phyloP scores from a whole-genome alignment of 2,329 filamentous ascomycete genomes.

The Ophiostoma fasciatum region DNA sequence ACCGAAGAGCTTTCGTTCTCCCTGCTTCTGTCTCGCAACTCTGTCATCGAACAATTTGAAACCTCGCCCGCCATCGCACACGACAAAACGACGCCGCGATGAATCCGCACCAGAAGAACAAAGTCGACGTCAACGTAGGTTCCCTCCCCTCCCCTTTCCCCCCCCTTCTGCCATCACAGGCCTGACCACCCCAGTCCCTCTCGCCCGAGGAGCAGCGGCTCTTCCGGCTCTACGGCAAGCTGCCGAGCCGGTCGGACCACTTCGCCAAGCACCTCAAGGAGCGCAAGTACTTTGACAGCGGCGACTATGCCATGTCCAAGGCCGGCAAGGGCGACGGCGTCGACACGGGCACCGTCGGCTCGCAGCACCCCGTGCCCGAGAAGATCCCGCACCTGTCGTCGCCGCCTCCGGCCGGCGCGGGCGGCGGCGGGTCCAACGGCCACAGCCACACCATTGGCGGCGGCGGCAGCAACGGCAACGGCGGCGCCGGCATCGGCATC shows the following conservation, averaged over 20 bases:
- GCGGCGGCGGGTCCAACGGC: conserved; percentile 16
- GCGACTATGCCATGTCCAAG: conserved; percentile 92
- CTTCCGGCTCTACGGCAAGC: conserved; percentile 94
- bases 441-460: conserved; percentile 15
- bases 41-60: no score
- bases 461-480: conserved; percentile 17
- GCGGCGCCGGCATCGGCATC: conserved; percentile 16
- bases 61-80: no score
- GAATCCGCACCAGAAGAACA: conserved; percentile 98
- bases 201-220: conserved; percentile 90
- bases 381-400: conserved; percentile 84
- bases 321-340: conserved; percentile 92
- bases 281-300: conserved; percentile 96
- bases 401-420: conserved; percentile 30
- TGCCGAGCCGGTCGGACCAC: conserved; percentile 89
- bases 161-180: neutral
- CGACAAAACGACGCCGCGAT: no score
- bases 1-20: no score
- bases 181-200: conserved; percentile 67
- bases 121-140: conserved; percentile 88
- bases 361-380: conserved; percentile 85
- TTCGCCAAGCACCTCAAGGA: conserved; percentile 98
- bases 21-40: no score
- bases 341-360: conserved; percentile 85
- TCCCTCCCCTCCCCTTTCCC: neutral